Conservation (phyloP, 2,329 filamentous ascomycete genomes). For the Helicocarpus griseus region DNA sequence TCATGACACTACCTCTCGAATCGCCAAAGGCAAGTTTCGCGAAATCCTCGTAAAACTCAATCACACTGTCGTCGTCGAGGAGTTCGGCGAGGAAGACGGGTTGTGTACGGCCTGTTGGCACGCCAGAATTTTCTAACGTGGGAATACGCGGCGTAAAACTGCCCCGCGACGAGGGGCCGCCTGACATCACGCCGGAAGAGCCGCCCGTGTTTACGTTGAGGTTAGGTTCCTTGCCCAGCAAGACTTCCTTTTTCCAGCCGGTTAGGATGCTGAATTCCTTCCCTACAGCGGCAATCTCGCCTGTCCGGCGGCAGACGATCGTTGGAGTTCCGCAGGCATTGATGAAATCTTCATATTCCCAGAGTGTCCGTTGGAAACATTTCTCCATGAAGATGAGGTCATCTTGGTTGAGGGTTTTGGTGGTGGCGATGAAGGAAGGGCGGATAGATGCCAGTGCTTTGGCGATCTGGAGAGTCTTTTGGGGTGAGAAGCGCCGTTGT, state of each 20-base stretch:
- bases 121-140: conserved; percentile 21
- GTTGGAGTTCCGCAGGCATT: conserved; percentile 81
- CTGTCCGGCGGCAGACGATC: conserved; percentile 81
- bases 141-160: conserved; percentile 40
- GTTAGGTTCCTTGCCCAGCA: conserved; percentile 80
- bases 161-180: conserved; percentile 35
- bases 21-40: conserved; percentile 86
- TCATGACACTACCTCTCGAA: conserved; percentile 72
- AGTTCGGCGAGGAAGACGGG: conserved; percentile 88
- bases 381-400: conserved; percentile 98
- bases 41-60: conserved; percentile 95
- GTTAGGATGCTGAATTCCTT: conserved; percentile 96
- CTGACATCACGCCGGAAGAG: conserved; percentile 26
- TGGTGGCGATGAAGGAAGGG: conserved; percentile 86
- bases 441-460: conserved; percentile 82
- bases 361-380: conserved; percentile 83
- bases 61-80: conserved; percentile 83
- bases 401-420: conserved; percentile 74
- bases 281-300: conserved; percentile 88
- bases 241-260: conserved; percentile 82
- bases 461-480: conserved; percentile 72
- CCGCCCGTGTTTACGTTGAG: conserved; percentile 71
- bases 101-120: conserved; percentile 46
- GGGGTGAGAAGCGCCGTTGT: conserved; percentile 64
- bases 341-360: conserved; percentile 90